phyloP scores from a whole-genome alignment of 371 early-diverging fungal species.

The Batkoa obscura region DNA sequence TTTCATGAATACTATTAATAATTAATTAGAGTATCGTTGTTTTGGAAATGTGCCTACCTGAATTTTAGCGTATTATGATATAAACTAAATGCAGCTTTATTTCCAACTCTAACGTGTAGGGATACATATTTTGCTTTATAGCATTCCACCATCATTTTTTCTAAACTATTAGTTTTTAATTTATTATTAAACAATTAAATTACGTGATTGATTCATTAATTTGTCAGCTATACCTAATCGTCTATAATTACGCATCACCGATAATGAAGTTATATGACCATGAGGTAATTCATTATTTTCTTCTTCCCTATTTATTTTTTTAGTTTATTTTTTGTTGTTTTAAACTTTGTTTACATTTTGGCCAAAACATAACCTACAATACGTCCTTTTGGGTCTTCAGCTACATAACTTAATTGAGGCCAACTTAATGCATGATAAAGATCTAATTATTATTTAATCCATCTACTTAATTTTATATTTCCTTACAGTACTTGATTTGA shows the following conservation, averaged over 20 bases:
- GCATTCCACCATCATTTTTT: slow-evolving; percentile 70
- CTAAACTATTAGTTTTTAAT: slow-evolving; percentile 12
- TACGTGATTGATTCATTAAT: slow-evolving; percentile 81
- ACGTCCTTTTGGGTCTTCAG: slow-evolving; percentile 74
- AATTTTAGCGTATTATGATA: slow-evolving; percentile 84
- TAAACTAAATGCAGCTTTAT: slow-evolving; percentile 79
- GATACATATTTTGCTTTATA: slow-evolving; percentile 77
- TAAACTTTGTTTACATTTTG: slow-evolving; percentile 53
- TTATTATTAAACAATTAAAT: slow-evolving; percentile 3
- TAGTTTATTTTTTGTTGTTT: not conserved
- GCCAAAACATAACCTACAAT: slow-evolving; percentile 94
- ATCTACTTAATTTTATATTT: not conserved
- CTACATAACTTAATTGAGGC: slow-evolving; percentile 93
- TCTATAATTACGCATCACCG: slow-evolving; percentile 89
- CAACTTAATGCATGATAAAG: slow-evolving; percentile 87
- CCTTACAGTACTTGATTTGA: slow-evolving; percentile 88
- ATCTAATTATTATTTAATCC: slow-evolving; percentile 16
- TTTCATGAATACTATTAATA: slow-evolving; percentile 50
- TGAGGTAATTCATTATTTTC: slow-evolving; percentile 53
- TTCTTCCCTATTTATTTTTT: slow-evolving; percentile 48
- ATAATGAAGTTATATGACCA: slow-evolving; percentile 92
- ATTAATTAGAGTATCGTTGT: not conserved
- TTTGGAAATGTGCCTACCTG: slow-evolving; percentile 26
- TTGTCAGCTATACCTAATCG: slow-evolving; percentile 89
- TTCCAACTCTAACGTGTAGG: slow-evolving; percentile 86